phyloP scores from a whole-genome alignment of 2,329 filamentous ascomycete genomes.

The Penicillium sp. region DNA sequence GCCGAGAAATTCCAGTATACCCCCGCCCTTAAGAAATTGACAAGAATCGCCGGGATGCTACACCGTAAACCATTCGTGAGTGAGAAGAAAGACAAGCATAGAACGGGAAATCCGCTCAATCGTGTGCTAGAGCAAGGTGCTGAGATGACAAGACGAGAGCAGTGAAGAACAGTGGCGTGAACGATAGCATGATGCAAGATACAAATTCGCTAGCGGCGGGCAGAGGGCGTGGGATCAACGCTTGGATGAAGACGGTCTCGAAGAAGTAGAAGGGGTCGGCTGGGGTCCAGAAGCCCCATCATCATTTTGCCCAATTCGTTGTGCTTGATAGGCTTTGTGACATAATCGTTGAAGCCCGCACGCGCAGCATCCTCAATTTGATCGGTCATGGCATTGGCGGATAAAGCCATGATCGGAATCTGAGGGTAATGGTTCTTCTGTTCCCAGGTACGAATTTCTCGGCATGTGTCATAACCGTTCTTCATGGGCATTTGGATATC shows the following conservation, averaged over 20 bases:
- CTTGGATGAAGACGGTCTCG: constrained; percentile 37
- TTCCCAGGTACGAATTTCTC: constrained; percentile 49
- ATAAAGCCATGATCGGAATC: constrained; percentile 51
- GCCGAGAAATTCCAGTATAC: too few relatives aligned
- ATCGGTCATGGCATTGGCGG: constrained; percentile 51
- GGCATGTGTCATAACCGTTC: constrained; percentile 50
- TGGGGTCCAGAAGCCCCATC: constrained; percentile 48
- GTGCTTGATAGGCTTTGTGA: constrained; percentile 51
- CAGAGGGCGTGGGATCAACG: constrained; percentile 16
- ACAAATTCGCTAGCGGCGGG: constrained; percentile 12
- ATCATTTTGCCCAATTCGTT: constrained; percentile 51
- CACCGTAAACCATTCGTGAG: too few relatives aligned
- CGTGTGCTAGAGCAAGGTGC: constrained; percentile 1
- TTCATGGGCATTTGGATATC: constrained; percentile 53
- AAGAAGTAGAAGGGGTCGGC: constrained; percentile 42
- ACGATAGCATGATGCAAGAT: background rate
- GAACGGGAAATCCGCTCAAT: constrained; percentile 9
- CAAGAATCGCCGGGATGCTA: too few relatives aligned
- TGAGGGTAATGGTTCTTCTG: constrained; percentile 46
- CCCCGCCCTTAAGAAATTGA: too few relatives aligned
- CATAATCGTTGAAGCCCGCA: constrained; percentile 51
- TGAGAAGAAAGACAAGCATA: background rate
- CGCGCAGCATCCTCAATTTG: constrained; percentile 47
- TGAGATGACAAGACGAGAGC: constrained; percentile 4
- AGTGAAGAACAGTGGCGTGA: background rate